Base-by-base conservation (phyloP, 2,329 filamentous ascomycete species). In the Microcyclosporella mali region DNA sequence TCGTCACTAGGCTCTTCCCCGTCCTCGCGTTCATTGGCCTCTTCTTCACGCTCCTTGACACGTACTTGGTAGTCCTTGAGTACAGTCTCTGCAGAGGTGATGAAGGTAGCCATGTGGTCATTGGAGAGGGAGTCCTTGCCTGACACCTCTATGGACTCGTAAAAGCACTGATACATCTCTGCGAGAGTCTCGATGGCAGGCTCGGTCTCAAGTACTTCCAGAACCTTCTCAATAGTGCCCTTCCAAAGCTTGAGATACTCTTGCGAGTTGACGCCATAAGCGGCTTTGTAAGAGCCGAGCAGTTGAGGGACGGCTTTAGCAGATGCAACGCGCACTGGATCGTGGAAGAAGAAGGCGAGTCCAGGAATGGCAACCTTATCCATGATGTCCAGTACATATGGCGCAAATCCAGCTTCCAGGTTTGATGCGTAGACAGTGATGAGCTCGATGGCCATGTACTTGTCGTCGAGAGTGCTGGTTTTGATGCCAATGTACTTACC, bases 91-190 rank as follows among this genome's bases (percentile, higher is more conserved):
- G 89, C 88, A 1, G 85, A 84, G 51, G 88, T 82, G 56, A 97
- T 90, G 66, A 97, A 98, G 33, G 80, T 79, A 44, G 75, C 73
- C 84, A 98, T 89, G 64, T 95, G 85, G 30, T 82, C 75, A 30
- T 75, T 72, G 4, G 76, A 86, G 35, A 98, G 75, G 61, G 84
- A 90, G 56, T 85, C 81, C 66, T 86, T 87, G 46, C 90, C 90
- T 52, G 94, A 79, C 16, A 95, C 89, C 69, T 97, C 90, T 6
- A 98, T 82, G 18, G 88, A 95, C 66, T 98, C 92, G 66, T 98
- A 98, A 73, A 98, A 98, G 72, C 92, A 98, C 67, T 97, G 90
- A 68, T 95, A 98, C 88, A 98, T 95, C 69, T 97, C 92, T 1
- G 92, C 90, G 35, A 98, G 77, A 0, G 92, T 95, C 58, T 98